Evolutionary conservation across 2,329 filamentous ascomycete genomes (phyloP), one percentile per base, ranked within the genome.

Genomic region (Colletotrichum sp.): DNA sequence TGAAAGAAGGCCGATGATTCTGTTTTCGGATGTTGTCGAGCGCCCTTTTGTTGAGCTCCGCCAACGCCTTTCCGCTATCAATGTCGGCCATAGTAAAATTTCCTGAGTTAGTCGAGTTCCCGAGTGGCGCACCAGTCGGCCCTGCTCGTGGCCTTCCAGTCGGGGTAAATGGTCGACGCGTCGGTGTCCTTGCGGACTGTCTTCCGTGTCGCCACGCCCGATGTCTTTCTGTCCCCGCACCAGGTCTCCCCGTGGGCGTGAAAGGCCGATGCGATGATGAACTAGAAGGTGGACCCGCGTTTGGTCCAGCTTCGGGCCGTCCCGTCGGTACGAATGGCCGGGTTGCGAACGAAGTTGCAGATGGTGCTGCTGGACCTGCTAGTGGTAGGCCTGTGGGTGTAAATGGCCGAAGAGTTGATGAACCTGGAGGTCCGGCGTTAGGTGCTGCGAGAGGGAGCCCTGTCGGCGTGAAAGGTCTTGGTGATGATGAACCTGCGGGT

Each of bases 1-100:
- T 30, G 8, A 30, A 36, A 28, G 58, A 36, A 5, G 66, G 74
- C 25, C 58, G 60, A 8, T 39, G 22, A 3, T 77, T 75, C 12
- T 39, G 36, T 28, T 18, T 64, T 3, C 32, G 66, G 5, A 66
- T 61, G 30, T 66, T 75, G 4, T 55, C n/a, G 7, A 76, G 16
- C 5, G 74, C 74, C 34, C 5, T 70, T 27, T 30, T 18, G 2
- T 56, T 75, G 0, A 76, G 43, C 60, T 66, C 64, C 6, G 60
- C 39, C 39, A 76, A 61, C 0, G 74, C 71, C 22, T 48, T 66
- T 25, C 74, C 74, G 55, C 56, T 61, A 18, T 76, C 72, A 3
- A 76, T 75, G 6, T 74, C 74, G 6, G 62, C 56, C 6, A 69
- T 10, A 1, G 74, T 68, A 1, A 76, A 76, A 5, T 76, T 43